Conservation (phyloP, 2,329 filamentous ascomycete genomes). For the Penicillium sp. region DNA sequence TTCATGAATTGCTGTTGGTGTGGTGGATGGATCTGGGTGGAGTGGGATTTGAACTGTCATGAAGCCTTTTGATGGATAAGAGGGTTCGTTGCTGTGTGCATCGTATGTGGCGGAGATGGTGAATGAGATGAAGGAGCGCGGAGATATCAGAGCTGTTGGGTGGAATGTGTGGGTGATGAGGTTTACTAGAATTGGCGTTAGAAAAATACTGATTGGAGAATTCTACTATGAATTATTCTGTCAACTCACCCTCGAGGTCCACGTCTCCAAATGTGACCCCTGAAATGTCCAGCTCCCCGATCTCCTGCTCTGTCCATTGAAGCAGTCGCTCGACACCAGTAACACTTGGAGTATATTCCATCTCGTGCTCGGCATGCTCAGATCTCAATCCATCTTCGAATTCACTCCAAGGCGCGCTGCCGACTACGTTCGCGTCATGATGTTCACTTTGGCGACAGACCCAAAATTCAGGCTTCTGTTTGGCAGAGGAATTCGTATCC, state of each 20-base stretch:
- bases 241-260: constrained; percentile 32
- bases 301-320: constrained; percentile 29
- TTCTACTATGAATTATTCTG: no score
- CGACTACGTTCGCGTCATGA: constrained; percentile 27
- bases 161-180: constrained; percentile 43
- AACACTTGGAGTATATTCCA: constrained; percentile 47
- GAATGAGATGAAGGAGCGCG: constrained; percentile 38
- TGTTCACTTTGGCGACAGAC: constrained; percentile 47
- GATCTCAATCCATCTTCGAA: constrained; percentile 42
- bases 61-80: constrained; percentile 26
- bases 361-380: constrained; percentile 46
- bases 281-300: constrained; percentile 18
- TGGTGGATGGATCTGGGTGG: constrained; percentile 9
- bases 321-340: constrained; percentile 33
- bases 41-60: constrained; percentile 41
- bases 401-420: constrained; percentile 44
- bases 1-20: constrained; percentile 22
- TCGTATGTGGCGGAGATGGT: constrained; percentile 35
- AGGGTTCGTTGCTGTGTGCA: constrained; percentile 22
- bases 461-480: constrained; percentile 40
- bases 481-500: not conserved
- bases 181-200: constrained; percentile 31
- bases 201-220: not conserved
- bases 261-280: constrained; percentile 20
- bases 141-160: constrained; percentile 35